Base-by-base conservation (phyloP, 768 basidiomycete species). In the Boletus barrowsii region DNA sequence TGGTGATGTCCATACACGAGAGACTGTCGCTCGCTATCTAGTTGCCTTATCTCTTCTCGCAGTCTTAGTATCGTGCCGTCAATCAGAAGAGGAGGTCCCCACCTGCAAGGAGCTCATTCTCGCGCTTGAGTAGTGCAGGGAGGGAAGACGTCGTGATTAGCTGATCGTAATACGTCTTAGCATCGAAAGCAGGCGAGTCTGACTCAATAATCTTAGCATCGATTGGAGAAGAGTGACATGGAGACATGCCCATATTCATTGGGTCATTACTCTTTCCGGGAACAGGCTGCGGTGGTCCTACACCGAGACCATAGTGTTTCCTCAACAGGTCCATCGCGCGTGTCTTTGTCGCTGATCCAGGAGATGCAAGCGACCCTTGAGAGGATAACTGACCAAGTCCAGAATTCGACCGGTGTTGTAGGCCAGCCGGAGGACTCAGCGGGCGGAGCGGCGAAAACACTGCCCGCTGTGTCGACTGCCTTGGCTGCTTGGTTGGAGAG, bases 1-100 rank as follows among this genome's bases (percentile, higher is more conserved):
- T 94, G 92, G 63, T 97, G 94, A 65, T 95, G 93, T 62, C 95
- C 93, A 67, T 97, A 97, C 11, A 97, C 93, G 42, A 97, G 76
- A 10, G 89, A 88, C 69, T 97, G 93, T 22, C 91, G 76, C 64
- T 96, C 93, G 63, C 87, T 83, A 53, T 96, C 92, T 14, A 97
- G 73, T 57, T 92, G 83, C 32, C 90, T 79, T 55, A 97, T 95
- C 69, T 96, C 94, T 93, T 40, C 22, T 36, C 15, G 37, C 11
- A 43, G 39, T 13, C 36, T 62, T 29, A 66, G 55, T 30, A 55
- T 50, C 37, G 42, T 30, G 30, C 17, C 3, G 7, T 33, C 13
- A 4, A 17, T 18, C 29, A 20, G 30, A 42, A 40, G 37, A 14
- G 22, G 13, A 22, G 20, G 8, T 29, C 29, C 62, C 13, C 48